These are phyloP conservation scores for Delitschia confertaspora DNA, from an alignment of 495 filamentous ascomycete species.

Conservation along the genomic window DNA sequence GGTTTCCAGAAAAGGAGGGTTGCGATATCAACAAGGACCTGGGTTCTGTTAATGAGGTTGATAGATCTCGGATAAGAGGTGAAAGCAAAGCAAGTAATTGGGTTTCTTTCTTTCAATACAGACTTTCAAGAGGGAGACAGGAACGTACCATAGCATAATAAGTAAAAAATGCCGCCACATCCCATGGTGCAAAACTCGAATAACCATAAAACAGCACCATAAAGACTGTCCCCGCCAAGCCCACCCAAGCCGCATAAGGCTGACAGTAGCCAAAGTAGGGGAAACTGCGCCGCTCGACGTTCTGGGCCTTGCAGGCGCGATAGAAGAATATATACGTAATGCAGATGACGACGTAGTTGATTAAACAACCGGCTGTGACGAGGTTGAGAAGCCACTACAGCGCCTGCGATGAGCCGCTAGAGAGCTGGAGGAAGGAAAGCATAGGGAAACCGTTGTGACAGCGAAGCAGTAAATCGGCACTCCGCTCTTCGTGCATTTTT, in stretches of 20 bases:
- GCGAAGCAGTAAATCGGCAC: conserved; percentile 51
- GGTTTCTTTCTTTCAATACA: too few relatives aligned
- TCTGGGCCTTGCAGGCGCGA: conserved; percentile 50
- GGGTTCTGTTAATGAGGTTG: too few relatives aligned
- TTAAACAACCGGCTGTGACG: conserved; percentile 36
- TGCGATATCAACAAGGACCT: too few relatives aligned
- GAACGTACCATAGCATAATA: conserved; percentile 42
- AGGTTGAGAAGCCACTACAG: conserved; percentile 24
- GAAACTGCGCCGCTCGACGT: conserved; percentile 46
- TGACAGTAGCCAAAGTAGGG: conserved; percentile 52
- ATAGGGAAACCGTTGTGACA: conserved; percentile 46
- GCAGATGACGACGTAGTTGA: conserved; percentile 51
- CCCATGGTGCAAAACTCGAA: conserved; percentile 45
- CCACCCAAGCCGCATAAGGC: conserved; percentile 49
- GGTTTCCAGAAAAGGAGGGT: conserved; percentile 50
- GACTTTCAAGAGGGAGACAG: conserved; percentile 50
- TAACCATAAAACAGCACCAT: conserved; percentile 49
- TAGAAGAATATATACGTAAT: conserved; percentile 57
- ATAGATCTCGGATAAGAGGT: too few relatives aligned
- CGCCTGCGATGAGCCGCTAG: conserved; percentile 16
- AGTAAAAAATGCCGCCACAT: conserved; percentile 45
- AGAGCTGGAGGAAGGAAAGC: conserved; percentile 41
- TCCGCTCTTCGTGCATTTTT: conserved; percentile 51
- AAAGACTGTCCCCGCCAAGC: conserved; percentile 38
- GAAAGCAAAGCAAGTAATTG: too few relatives aligned